These are phyloP conservation scores for Spathaspora boniae DNA, from an alignment of 805 yeast species.

Conservation along the genomic window DNA sequence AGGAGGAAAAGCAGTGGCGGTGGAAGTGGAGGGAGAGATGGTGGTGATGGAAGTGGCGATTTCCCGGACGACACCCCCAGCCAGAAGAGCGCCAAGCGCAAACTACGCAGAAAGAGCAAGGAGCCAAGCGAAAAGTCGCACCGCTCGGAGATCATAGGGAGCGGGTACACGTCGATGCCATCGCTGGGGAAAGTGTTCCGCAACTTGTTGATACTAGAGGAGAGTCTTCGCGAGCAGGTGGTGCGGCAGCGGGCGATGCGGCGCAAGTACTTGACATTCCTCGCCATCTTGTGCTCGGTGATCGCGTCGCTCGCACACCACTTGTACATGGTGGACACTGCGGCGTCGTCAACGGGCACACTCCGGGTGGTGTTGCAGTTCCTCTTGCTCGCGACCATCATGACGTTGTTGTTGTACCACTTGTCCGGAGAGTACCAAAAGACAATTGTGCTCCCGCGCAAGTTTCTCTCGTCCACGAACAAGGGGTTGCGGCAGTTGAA, in stretches of 20 bases:
- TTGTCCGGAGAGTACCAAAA: constrained; percentile 86
- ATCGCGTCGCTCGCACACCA: constrained; percentile 39
- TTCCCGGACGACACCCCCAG: constrained; percentile 15
- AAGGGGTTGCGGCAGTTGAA: constrained; percentile 86
- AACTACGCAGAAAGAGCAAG: constrained; percentile 22
- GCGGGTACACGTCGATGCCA: constrained; percentile 33
- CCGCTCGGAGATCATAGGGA: constrained; percentile 14
- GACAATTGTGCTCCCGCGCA: constrained; percentile 77
- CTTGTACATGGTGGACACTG: constrained; percentile 26
- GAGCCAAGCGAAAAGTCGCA: constrained; percentile 11
- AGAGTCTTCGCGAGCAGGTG: constrained; percentile 77
- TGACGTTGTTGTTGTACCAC: constrained; percentile 74
- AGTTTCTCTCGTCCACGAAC: constrained; percentile 77
- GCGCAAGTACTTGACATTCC: constrained; percentile 56
- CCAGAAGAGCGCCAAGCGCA: constrained; percentile 20
- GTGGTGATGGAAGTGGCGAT: constrained; percentile 5
- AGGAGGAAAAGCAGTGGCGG: too few relatives aligned
- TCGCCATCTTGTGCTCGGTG: constrained; percentile 36
- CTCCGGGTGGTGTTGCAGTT: constrained; percentile 46
- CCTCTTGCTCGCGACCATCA: constrained; percentile 53
- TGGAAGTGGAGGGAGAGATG: constrained; percentile 1
- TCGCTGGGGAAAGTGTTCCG: constrained; percentile 74
- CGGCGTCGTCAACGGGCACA: constrained; percentile 23
- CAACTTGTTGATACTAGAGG: constrained; percentile 80
- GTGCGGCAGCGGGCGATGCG: constrained; percentile 66